These are phyloP conservation scores for Mycena floridula DNA, from an alignment of 768 basidiomycete genomes.

Conservation along the genomic window DNA sequence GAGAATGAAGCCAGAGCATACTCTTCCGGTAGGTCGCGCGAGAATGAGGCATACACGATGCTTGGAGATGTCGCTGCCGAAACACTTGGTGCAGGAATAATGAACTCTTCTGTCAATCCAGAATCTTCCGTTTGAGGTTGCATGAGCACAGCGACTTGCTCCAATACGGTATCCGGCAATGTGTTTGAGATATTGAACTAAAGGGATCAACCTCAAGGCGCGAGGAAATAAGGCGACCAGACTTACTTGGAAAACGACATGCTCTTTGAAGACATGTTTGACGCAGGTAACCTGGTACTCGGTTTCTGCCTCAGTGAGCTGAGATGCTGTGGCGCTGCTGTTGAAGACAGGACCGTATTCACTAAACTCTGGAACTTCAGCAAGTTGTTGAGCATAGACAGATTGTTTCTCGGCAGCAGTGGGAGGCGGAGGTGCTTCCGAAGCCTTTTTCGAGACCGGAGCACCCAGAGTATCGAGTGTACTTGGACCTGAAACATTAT, in stretches of 20 bases:
- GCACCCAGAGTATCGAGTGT: constrained; percentile 80
- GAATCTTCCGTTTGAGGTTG: constrained; percentile 66
- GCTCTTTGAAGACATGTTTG: constrained; percentile 94
- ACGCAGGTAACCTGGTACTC: constrained; percentile 97
- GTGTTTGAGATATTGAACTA: constrained; percentile 99
- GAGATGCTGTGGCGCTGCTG: constrained; percentile 72
- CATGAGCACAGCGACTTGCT: constrained; percentile 93
- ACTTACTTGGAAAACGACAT: constrained; percentile 91
- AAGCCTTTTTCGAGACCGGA: constrained; percentile 52
- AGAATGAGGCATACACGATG: constrained; percentile 90
- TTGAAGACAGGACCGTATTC: constrained; percentile 83
- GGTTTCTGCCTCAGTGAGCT: constrained; percentile 93
- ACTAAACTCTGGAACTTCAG: constrained; percentile 80
- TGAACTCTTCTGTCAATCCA: constrained; percentile 88
- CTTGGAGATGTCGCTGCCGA: constrained; percentile 69
- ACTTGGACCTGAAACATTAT: constrained; percentile 85
- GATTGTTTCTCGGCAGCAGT: constrained; percentile 86
- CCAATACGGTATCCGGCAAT: constrained; percentile 89
- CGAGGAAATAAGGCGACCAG: background rate
- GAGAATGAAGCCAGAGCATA: constrained; percentile 83
- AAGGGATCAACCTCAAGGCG: background rate
- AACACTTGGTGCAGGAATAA: constrained; percentile 76
- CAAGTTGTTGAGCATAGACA: constrained; percentile 78
- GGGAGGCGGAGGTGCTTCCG: constrained; percentile 64
- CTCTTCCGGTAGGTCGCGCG: constrained; percentile 68